These are phyloP conservation scores for Babjeviella inositovora DNA, from an alignment of 805 yeast species.

Conservation along the genomic window DNA sequence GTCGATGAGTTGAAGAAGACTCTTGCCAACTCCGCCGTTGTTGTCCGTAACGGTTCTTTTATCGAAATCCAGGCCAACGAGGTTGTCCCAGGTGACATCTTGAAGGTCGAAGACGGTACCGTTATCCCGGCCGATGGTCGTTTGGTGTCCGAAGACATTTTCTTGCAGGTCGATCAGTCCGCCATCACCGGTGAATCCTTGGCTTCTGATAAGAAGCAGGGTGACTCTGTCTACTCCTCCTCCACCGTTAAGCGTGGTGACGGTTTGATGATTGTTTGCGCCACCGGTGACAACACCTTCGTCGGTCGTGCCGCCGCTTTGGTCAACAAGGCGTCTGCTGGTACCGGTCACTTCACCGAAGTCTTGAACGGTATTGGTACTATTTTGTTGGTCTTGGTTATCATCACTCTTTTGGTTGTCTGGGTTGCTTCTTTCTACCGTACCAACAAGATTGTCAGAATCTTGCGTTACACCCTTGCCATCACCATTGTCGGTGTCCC, in stretches of 20 bases:
- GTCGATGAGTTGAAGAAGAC: slow-evolving; percentile 94
- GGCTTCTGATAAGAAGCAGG: slow-evolving; percentile 84
- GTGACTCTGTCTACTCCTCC: slow-evolving; percentile 81
- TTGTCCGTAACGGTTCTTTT: slow-evolving; percentile 68
- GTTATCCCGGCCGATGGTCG: slow-evolving; percentile 92
- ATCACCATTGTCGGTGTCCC: slow-evolving; percentile 97
- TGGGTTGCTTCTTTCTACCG: slow-evolving; percentile 95
- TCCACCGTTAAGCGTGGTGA: slow-evolving; percentile 94
- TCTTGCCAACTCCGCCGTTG: slow-evolving; percentile 77
- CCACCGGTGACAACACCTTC: slow-evolving; percentile 91
- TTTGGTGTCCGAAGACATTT: slow-evolving; percentile 69
- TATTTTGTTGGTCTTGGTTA: slow-evolving; percentile 74
- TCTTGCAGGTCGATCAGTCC: slow-evolving; percentile 89
- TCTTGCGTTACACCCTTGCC: slow-evolving; percentile 85
- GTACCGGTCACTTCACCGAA: slow-evolving; percentile 93
- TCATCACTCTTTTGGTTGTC: slow-evolving; percentile 72
- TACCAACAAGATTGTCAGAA: slow-evolving; percentile 70
- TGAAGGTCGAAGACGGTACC: slow-evolving; percentile 85
- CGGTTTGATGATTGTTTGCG: slow-evolving; percentile 84
- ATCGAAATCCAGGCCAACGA: slow-evolving; percentile 69
- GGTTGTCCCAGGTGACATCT: slow-evolving; percentile 90
- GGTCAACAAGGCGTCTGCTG: slow-evolving; percentile 87
- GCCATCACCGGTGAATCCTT: slow-evolving; percentile 96
- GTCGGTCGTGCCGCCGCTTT: slow-evolving; percentile 96
- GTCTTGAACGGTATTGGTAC: slow-evolving; percentile 97